Base-by-base conservation (phyloP, 371 early-diverging fungal species). In the Choanephora cucurbitarum region DNA sequence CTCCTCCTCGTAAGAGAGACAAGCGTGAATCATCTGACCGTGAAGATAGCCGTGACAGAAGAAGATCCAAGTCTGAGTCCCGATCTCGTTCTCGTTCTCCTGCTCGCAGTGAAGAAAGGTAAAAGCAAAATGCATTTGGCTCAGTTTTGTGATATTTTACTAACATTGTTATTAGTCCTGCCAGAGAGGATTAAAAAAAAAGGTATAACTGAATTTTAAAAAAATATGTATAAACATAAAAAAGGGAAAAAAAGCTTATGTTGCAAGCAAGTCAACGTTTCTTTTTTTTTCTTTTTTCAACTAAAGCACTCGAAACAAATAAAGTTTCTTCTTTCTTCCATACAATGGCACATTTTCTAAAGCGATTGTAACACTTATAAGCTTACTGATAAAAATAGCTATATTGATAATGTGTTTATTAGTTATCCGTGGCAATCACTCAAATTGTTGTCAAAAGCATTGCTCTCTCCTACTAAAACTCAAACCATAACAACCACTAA, bases 1-100 rank as follows among this genome's bases (percentile, higher is more conserved):
- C 73, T 44, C 72, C 70, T 47, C 69, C 60, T 54, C 67, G 75
- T 40, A 65, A 71, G 54, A 66, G 70, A 44, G 52, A 64, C 44
- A 63, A 60, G 47, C 63, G 62, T 53, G 28, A 28, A 28, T 28
- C 28, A 3, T 57, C 58, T 19, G 50, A 49, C 31, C 65, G 58
- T 56, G 60, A 49, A 47, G 74, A 37, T 9, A 45, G 46, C 17
- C 55, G 34, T 37, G 34, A 46, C 22, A 60, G 73, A 24, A 56
- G 52, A 17, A 60, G 64, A 28, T 48, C 61, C 6, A 37, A 60
- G 33, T 57, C 62, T 32, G 59, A 70, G 53, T 49, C 73, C 50
- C 3, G 53, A 8, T 59, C 60, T 49, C 60, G 49, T 44, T 62
- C 61, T 42, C 54, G 60, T 37, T 67, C 67, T 5, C 64, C 64